These are phyloP conservation scores for Cutaneotrichosporon curvatum DNA, from an alignment of 1,284 basidiomycete genomes.

Conservation along the genomic window DNA sequence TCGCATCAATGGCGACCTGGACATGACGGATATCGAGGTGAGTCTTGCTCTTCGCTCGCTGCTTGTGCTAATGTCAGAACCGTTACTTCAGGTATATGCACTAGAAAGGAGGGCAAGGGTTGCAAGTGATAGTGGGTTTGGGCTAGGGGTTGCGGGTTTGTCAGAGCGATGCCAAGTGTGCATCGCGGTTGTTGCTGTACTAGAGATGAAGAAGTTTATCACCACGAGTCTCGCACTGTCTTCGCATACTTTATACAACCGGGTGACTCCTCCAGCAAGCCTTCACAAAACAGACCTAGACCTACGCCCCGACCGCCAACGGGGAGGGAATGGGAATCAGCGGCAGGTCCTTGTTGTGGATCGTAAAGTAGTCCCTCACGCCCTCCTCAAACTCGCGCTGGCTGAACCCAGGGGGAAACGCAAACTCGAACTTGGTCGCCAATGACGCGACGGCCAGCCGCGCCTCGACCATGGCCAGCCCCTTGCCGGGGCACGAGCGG, in stretches of 20 bases:
- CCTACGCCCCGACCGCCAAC: neutral
- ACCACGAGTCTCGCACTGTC: no score
- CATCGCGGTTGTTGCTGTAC: no score
- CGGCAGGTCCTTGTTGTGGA: slow-evolving; percentile 3
- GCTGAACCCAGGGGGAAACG: slow-evolving; percentile 2
- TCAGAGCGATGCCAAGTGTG: no score
- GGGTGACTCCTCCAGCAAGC: no score
- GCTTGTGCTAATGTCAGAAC: neutral
- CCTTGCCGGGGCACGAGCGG: slow-evolving; percentile 5
- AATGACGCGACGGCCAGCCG: slow-evolving; percentile 4
- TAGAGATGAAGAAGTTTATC: no score
- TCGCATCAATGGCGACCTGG: slow-evolving; percentile 27
- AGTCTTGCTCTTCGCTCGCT: neutral
- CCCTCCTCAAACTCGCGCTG: slow-evolving; percentile 2
- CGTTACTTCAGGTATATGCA: neutral
- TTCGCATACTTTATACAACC: no score
- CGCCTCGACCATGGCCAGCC: slow-evolving; percentile 6
- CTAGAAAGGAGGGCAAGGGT: no score
- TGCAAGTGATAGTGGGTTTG: no score
- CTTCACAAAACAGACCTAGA: no score
- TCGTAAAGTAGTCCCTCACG: slow-evolving; percentile 9
- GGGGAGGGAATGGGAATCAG: neutral
- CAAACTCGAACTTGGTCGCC: slow-evolving; percentile 3
- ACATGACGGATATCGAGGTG: slow-evolving; percentile 21
- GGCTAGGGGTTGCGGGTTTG: no score